phyloP scores from a whole-genome alignment of 768 basidiomycete species.

The Flagelloscypha sp. region DNA sequence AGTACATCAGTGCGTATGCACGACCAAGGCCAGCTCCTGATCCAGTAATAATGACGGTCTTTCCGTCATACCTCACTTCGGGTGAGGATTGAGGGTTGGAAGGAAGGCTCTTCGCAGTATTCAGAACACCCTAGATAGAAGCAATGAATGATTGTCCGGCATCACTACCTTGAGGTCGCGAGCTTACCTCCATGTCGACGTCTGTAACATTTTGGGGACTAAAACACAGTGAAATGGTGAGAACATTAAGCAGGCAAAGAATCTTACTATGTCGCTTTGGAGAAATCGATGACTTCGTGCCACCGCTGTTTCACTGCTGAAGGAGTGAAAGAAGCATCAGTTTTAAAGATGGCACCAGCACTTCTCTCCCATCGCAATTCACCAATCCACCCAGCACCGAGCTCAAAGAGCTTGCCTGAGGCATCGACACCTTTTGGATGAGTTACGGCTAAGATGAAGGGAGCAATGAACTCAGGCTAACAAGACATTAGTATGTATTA shows the following conservation, averaged over 20 bases:
- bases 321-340: slow-evolving; percentile 86
- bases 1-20: slow-evolving; percentile 87
- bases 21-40: slow-evolving; percentile 93
- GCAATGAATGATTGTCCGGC: neutral
- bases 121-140: slow-evolving; percentile 41
- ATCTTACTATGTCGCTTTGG: slow-evolving; percentile 56
- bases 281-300: slow-evolving; percentile 75
- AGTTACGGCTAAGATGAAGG: slow-evolving; percentile 81
- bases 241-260: neutral
- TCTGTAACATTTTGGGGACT: slow-evolving; percentile 65
- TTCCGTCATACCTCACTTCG: slow-evolving; percentile 73
- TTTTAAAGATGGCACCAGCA: slow-evolving; percentile 81
- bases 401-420: slow-evolving; percentile 79
- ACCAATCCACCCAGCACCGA: slow-evolving; percentile 87
- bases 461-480: slow-evolving; percentile 87
- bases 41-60: slow-evolving; percentile 92
- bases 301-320: slow-evolving; percentile 89
- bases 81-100: slow-evolving; percentile 63
- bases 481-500: slow-evolving; percentile 5
- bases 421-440: slow-evolving; percentile 79
- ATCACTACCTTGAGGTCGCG: neutral
- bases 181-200: slow-evolving; percentile 44
- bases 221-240: slow-evolving; percentile 9
- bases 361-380: slow-evolving; percentile 93
- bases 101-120: slow-evolving; percentile 52